Percentiles rank a stretch among this genome's conserved stretches.
Evolutionary conservation across 768 basidiomycete species (phyloP).

Genomic region (Thelephora ganbajun): DNA sequence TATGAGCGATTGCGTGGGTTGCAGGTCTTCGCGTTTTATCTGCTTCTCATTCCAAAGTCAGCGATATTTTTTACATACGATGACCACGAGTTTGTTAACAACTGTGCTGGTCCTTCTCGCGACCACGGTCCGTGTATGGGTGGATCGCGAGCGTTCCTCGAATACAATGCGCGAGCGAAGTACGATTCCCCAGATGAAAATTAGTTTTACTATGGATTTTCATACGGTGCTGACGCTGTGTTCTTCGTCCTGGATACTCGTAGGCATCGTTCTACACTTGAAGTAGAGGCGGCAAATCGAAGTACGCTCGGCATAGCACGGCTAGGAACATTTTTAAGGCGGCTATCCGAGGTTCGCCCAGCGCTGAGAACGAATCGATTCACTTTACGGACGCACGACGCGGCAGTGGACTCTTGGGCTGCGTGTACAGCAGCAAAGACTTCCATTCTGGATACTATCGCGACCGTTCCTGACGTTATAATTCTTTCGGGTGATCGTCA

Average conservation of each 20-base stretch:
- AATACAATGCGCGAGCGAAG: constrained; percentile 53
- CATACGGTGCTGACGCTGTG: constrained; percentile 44
- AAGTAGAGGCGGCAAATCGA: constrained; percentile 23
- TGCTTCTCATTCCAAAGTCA: constrained; percentile 13
- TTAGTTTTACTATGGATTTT: constrained; percentile 45
- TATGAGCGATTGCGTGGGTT: constrained; percentile 57
- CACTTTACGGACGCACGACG: constrained; percentile 57
- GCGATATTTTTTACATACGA: constrained; percentile 60
- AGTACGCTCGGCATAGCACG: constrained; percentile 66
- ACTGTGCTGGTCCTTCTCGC: constrained; percentile 45
- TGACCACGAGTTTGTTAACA: constrained; percentile 66
- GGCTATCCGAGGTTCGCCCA: constrained; percentile 45
- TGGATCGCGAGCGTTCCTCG: constrained; percentile 31
- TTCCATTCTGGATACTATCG: constrained; percentile 39
- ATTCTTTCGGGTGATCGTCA: constrained; percentile 65
- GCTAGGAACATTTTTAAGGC: constrained; percentile 42
- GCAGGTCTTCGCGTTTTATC: background rate
- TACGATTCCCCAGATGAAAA: constrained; percentile 34
- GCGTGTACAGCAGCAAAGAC: constrained; percentile 47
- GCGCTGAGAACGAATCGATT: no score
- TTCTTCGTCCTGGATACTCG: constrained; percentile 75
- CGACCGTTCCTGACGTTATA: constrained; percentile 57
- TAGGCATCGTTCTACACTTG: constrained; percentile 33
- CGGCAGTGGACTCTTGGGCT: constrained; percentile 56
- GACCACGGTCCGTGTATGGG: constrained; percentile 12